Percentiles rank a stretch among this genome's conserved stretches.
Evolutionary conservation across 352 stramenopile species (phyloP).

Genomic region (Phytophthora cactorum): DNA sequence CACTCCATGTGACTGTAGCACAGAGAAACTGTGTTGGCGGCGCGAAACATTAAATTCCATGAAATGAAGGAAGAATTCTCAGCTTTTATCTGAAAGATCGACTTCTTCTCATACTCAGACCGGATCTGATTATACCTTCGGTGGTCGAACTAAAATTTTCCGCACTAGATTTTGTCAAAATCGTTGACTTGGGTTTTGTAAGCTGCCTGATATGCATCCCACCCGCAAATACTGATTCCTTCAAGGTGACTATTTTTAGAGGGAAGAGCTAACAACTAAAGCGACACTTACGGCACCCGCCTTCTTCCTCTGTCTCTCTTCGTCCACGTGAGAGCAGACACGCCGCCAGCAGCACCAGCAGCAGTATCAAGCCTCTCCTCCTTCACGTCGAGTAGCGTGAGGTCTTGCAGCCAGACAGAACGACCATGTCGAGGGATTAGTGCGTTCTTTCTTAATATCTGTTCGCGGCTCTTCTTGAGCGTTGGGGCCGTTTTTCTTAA

Average conservation of each 20-base stretch:
- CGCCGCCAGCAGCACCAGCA: neutral
- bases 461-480: slow-evolving; percentile 9
- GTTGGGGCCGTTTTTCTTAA: slow-evolving; percentile 15
- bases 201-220: slow-evolving; percentile 22
- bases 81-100: too few species aligned
- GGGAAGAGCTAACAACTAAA: slow-evolving; percentile 12
- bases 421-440: slow-evolving; percentile 84
- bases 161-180: too few species aligned
- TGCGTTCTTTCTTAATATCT: slow-evolving; percentile 31
- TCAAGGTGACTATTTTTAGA: slow-evolving; percentile 38
- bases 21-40: too few species aligned
- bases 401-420: slow-evolving; percentile 17
- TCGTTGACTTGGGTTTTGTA: slow-evolving; percentile 25
- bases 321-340: slow-evolving; percentile 17
- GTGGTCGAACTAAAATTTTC: too few species aligned
- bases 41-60: too few species aligned
- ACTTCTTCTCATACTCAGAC: too few species aligned
- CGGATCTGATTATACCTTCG: too few species aligned
- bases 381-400: slow-evolving; percentile 12
- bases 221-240: slow-evolving; percentile 29
- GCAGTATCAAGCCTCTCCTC: slow-evolving; percentile 5
- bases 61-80: too few species aligned
- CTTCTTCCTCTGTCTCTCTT: slow-evolving; percentile 20
- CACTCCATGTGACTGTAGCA: too few species aligned
- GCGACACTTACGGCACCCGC: slow-evolving; percentile 14